Percentiles rank a stretch among this genome's conserved stretches.
Conservation (phyloP, 371 early-diverging fungal genomes). For the Mucor velutinosus region DNA sequence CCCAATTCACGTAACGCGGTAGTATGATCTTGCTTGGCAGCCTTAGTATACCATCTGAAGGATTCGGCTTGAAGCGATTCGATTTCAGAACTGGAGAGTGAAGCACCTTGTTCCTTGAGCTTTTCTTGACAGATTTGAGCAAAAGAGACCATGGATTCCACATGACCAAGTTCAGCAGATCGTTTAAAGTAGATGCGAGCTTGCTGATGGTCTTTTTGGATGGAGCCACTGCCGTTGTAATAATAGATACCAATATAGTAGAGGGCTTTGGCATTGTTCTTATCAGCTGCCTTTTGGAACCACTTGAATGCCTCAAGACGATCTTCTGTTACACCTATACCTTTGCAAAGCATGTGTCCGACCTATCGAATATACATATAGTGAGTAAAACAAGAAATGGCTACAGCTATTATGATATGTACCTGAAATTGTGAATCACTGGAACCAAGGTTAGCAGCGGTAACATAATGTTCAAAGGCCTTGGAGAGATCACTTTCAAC, state of each 20-base stretch:
- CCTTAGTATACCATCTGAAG: constrained; percentile 49
- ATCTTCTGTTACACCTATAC: constrained; percentile 52
- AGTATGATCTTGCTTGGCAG: constrained; percentile 46
- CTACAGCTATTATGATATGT: background rate
- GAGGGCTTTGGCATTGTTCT: constrained; percentile 46
- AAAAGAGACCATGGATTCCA: constrained; percentile 46
- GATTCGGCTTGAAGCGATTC: constrained; percentile 33
- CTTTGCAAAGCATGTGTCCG: constrained; percentile 54
- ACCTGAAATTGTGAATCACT: constrained; percentile 48
- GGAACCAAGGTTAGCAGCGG: constrained; percentile 34
- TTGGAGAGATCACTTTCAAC: constrained; percentile 21
- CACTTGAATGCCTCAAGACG: constrained; percentile 51
- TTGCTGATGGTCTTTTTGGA: constrained; percentile 30
- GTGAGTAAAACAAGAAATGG: background rate
- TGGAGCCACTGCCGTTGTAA: constrained; percentile 42
- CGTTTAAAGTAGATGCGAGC: constrained; percentile 46
- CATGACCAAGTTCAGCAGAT: constrained; percentile 48
- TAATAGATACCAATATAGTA: constrained; percentile 52
- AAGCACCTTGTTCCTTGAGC: constrained; percentile 4
- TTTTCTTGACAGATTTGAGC: constrained; percentile 47
- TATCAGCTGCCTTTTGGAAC: constrained; percentile 54
- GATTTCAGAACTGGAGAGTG: constrained; percentile 1
- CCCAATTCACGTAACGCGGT: constrained; percentile 81
- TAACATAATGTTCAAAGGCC: constrained; percentile 38
- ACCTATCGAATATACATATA: constrained; percentile 29